Evolutionary conservation across 768 basidiomycete genomes (phyloP).

Genomic region (Hygrocybe punicea): DNA sequence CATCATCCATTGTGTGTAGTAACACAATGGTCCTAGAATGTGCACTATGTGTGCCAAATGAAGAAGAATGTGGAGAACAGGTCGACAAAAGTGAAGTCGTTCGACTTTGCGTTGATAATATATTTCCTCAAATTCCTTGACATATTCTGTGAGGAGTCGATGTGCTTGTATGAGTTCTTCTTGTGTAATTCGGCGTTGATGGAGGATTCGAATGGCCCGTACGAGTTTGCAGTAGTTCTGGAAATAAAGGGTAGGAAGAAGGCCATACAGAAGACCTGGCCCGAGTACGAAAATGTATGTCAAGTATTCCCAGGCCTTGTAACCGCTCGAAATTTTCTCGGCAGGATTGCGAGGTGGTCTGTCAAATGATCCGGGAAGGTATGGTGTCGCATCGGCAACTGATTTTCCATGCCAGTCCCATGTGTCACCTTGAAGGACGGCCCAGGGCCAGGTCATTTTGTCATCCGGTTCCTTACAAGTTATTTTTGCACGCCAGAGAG

Average conservation of each 20-base stretch:
- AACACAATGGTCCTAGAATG: slow-evolving; percentile 14
- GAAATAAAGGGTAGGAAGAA: slow-evolving; percentile 10
- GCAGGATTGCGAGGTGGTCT: slow-evolving; percentile 33
- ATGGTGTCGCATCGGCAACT: slow-evolving; percentile 21
- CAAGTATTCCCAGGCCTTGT: slow-evolving; percentile 16
- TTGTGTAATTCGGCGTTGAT: slow-evolving; percentile 4
- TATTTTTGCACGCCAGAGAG: slow-evolving; percentile 20
- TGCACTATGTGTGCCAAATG: slow-evolving; percentile 16
- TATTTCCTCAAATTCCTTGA: slow-evolving; percentile 15
- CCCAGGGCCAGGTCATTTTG: slow-evolving; percentile 20
- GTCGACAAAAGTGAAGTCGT: slow-evolving; percentile 20
- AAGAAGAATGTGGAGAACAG: slow-evolving; percentile 13
- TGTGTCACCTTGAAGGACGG: slow-evolving; percentile 10
- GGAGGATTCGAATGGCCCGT: slow-evolving; percentile 5
- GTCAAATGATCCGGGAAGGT: slow-evolving; percentile 34
- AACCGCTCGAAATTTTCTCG: slow-evolving; percentile 23
- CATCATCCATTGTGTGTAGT: slow-evolving; percentile 17
- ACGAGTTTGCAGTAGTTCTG: slow-evolving; percentile 15
- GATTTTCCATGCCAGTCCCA: slow-evolving; percentile 30
- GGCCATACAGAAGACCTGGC: slow-evolving; percentile 9
- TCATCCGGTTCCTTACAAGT: slow-evolving; percentile 18
- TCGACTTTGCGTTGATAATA: slow-evolving; percentile 16
- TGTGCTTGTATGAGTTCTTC: slow-evolving; percentile 2
- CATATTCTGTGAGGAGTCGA: slow-evolving; percentile 10
- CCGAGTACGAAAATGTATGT: slow-evolving; percentile 12